Evolutionary conservation across 75 land plant genomes (phyloP).

Genomic region (Cupressus sempervirens): DNA sequence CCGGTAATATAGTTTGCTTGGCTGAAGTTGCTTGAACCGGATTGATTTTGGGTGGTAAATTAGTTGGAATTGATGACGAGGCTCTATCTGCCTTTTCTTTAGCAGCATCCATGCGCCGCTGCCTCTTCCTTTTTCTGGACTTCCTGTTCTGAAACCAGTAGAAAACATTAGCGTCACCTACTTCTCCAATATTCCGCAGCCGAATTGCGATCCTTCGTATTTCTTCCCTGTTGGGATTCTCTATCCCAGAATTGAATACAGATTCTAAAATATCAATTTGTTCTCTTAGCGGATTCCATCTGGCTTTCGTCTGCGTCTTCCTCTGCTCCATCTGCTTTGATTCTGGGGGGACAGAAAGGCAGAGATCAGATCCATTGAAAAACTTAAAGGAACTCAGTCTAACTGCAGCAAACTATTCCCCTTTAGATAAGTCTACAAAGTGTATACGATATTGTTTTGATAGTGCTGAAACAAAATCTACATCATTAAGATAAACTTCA

Average conservation of each 20-base stretch:
- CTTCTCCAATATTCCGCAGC: conserved; percentile 57
- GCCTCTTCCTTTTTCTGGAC: conserved; percentile 64
- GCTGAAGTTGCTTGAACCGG: too few species aligned
- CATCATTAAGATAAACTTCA: too few species aligned
- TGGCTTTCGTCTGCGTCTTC: not conserved
- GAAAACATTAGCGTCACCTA: conserved; percentile 74
- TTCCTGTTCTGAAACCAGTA: conserved; percentile 85
- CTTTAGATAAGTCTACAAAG: too few species aligned
- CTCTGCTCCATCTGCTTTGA: not conserved
- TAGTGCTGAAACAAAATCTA: too few species aligned
- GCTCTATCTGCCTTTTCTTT: not conserved
- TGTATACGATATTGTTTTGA: too few species aligned
- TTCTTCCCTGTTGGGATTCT: conserved; percentile 55
- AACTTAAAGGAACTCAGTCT: too few species aligned
- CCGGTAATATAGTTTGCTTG: too few species aligned
- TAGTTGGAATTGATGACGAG: not conserved
- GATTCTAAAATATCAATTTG: conserved; percentile 68
- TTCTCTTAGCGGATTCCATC: conserved; percentile 70
- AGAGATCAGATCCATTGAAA: not conserved
- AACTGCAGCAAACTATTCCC: too few species aligned
- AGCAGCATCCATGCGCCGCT: conserved; percentile 39
- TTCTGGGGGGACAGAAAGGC: not conserved
- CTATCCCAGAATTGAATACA: conserved; percentile 42
- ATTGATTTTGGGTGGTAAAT: too few species aligned
- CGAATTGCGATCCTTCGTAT: conserved; percentile 47